Conservation (phyloP, 768 basidiomycete genomes). For the Phanerodontia chrysosporium region DNA sequence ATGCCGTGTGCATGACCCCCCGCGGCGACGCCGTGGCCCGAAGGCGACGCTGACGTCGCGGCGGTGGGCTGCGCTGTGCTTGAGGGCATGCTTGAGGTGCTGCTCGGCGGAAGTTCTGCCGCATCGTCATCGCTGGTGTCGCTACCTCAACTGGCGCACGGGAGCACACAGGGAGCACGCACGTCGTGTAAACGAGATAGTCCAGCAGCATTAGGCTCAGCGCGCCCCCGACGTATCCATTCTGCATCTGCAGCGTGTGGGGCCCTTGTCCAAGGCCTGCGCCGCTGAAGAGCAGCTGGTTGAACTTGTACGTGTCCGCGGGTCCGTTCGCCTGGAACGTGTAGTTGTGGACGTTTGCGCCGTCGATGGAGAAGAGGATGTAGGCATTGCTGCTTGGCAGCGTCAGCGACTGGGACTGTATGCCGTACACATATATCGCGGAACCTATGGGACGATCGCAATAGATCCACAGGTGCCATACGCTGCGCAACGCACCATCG, state of each 20-base stretch:
- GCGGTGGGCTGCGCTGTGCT: too few relatives aligned
- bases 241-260: background rate
- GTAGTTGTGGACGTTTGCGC: background rate
- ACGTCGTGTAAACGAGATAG: background rate
- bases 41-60: too few relatives aligned
- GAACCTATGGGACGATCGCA: background rate
- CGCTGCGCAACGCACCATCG: conserved; percentile 5
- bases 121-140: too few relatives aligned
- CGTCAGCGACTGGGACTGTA: background rate
- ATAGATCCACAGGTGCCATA: background rate
- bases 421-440: conserved; percentile 1
- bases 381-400: background rate
- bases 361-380: background rate
- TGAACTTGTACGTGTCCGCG: background rate
- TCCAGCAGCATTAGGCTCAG: background rate
- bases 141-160: too few relatives aligned
- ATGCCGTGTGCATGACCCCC: too few relatives aligned
- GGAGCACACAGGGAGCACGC: background rate
- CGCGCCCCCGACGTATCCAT: background rate
- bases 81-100: too few relatives aligned
- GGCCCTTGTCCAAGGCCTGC: background rate
- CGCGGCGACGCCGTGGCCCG: too few relatives aligned
- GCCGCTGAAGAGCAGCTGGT: background rate
- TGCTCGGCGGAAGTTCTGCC: too few relatives aligned
- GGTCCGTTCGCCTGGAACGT: background rate